Conservation (phyloP, 2,329 filamentous ascomycete species). For the Xylariaceae sp. region DNA sequence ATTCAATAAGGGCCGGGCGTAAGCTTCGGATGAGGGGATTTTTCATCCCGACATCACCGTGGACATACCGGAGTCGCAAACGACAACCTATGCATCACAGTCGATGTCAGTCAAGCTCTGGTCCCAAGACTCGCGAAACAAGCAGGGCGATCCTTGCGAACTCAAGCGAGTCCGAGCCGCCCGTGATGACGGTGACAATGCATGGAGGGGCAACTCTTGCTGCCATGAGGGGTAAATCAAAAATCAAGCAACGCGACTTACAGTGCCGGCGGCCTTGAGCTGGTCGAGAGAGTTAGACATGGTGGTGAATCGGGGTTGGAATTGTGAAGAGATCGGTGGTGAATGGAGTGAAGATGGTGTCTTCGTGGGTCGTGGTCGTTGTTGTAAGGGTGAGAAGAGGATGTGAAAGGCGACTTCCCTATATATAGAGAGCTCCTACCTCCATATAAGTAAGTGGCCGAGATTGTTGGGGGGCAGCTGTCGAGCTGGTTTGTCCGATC, state of each 20-base stretch:
- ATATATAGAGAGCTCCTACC: background rate
- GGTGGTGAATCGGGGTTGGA: conserved; percentile 19
- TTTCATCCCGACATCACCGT: conserved; percentile 4
- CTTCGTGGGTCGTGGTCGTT: conserved; percentile 1
- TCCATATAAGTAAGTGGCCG: no score
- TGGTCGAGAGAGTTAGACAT: conserved; percentile 94
- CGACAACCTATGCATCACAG: conserved; percentile 63
- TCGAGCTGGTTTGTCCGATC: background rate
- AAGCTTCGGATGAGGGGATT: background rate
- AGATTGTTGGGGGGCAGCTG: conserved; percentile 5
- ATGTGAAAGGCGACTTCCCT: background rate
- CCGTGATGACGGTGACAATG: conserved; percentile 8
- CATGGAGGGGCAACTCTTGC: conserved; percentile 27
- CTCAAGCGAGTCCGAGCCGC: conserved; percentile 5
- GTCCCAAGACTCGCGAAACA: background rate
- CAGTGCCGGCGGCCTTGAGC: conserved; percentile 94
- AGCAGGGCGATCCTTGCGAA: conserved; percentile 6
- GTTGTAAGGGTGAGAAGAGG: background rate
- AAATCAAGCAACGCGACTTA: conserved; percentile 49
- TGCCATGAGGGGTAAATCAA: conserved; percentile 28
- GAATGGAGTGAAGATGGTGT: background rate
- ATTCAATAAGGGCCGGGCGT: background rate
- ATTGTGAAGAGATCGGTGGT: background rate
- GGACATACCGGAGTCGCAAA: conserved; percentile 86
- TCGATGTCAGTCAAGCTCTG: conserved; percentile 11